Evolutionary conservation across 305 asterid genomes (phyloP).

Genomic region (Fraxinus xanthoxyloides): DNA sequence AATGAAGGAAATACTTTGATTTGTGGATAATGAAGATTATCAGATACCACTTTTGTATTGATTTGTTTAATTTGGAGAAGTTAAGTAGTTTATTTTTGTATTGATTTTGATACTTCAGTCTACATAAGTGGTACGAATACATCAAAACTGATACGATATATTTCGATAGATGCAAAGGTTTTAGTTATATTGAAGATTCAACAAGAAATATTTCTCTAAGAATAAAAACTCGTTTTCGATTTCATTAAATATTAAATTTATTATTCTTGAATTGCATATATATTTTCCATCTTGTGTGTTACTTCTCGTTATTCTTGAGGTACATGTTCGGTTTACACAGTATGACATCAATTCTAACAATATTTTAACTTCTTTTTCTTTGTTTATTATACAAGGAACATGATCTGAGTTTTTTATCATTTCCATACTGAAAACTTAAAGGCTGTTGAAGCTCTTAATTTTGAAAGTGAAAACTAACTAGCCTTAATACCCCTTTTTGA

Average conservation of each 20-base stretch:
- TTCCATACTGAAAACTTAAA: background rate
- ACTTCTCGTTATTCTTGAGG: background rate
- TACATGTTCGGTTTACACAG: background rate
- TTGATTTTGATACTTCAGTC: background rate
- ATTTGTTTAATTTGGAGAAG: background rate
- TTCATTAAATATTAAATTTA: background rate
- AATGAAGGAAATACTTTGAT: background rate
- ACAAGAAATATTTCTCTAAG: background rate
- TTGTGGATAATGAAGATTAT: background rate
- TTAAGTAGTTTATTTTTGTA: background rate
- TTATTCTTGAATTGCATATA: no score
- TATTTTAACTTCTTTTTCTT: no score
- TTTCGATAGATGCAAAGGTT: background rate
- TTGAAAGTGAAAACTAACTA: no score
- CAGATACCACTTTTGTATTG: background rate
- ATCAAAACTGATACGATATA: no score
- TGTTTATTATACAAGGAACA: background rate
- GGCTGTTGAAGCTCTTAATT: no score
- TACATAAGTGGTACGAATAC: background rate
- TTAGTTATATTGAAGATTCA: background rate
- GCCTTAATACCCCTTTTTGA: background rate
- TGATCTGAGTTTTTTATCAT: background rate
- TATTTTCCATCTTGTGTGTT: background rate
- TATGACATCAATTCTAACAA: no score
- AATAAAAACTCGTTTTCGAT: no score